phyloP scores from a whole-genome alignment of 2,329 filamentous ascomycete species.

The Pyrenophora tritici-repentis region DNA sequence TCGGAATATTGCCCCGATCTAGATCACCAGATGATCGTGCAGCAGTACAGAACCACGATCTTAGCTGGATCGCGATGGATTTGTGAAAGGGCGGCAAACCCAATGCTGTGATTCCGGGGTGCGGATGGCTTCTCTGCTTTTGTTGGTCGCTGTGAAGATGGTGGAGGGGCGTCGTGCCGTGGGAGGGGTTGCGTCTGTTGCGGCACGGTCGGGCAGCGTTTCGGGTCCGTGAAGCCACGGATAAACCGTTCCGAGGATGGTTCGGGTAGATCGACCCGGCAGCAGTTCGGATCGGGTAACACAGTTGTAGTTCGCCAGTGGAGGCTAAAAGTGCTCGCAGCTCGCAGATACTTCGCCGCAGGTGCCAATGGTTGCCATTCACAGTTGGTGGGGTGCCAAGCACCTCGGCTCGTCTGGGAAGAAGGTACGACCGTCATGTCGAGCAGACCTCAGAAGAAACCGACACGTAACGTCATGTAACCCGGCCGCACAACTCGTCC shows the following conservation, averaged over 20 bases:
- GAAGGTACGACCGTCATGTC: conserved; percentile 23
- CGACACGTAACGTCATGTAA: conserved; percentile 13
- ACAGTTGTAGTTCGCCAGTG: not conserved
- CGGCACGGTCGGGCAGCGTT: not conserved
- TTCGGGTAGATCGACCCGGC: not conserved
- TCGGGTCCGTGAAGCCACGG: too few species aligned
- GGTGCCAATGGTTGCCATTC: conserved; percentile 2
- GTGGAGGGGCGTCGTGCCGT: not conserved
- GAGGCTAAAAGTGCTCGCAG: not conserved
- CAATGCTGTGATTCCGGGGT: not conserved
- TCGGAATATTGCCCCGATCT: not conserved
- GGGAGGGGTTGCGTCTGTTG: not conserved
- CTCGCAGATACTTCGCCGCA: not conserved
- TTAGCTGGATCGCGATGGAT: conserved; percentile 3
- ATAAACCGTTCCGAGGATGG: not conserved
- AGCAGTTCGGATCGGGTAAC: too few species aligned
- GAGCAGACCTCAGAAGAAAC: conserved; percentile 11
- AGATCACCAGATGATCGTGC: conserved; percentile 8
- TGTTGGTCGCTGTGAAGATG: conserved; percentile 5
- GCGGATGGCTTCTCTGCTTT: not conserved
- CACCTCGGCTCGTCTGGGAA: conserved; percentile 8
- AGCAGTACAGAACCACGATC: conserved; percentile 4
- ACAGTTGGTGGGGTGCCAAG: conserved; percentile 20
- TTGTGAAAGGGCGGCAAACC: not conserved
- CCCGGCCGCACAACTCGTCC: conserved; percentile 8